These are phyloP conservation scores for Lobulomyces angularis DNA, from an alignment of 192 early-diverging fungal genomes.

Conservation along the genomic window DNA sequence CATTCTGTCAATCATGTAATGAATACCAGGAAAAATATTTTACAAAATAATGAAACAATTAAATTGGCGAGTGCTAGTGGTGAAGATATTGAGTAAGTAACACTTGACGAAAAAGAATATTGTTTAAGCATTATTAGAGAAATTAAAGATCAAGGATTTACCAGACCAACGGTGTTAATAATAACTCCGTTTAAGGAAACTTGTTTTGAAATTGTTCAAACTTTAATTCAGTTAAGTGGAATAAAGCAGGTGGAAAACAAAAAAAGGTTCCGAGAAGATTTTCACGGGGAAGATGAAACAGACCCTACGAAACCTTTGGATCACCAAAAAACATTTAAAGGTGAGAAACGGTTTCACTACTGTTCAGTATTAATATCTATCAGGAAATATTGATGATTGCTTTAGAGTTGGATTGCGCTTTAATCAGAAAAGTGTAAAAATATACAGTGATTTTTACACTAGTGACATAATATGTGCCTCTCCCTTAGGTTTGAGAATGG, in stretches of 20 bases:
- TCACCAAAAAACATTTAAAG: neutral
- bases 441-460: conserved; percentile 79
- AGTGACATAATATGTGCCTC: conserved; percentile 86
- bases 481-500: conserved; percentile 79
- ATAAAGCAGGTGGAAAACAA: conserved; percentile 79
- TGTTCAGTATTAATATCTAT: conserved; percentile 22
- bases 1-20: conserved; percentile 85
- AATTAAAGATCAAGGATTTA: conserved; percentile 89
- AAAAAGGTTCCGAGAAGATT: conserved; percentile 72
- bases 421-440: conserved; percentile 68
- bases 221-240: conserved; percentile 61
- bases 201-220: conserved; percentile 66
- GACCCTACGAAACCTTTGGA: conserved; percentile 52
- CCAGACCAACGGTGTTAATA: conserved; percentile 82
- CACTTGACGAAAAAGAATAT: neutral
- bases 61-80: conserved; percentile 42
- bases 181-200: conserved; percentile 75
- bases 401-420: conserved; percentile 91
- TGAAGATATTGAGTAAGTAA: conserved; percentile 30
- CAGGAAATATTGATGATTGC: conserved; percentile 89
- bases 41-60: conserved; percentile 71
- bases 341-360: too few relatives aligned
- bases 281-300: conserved; percentile 46
- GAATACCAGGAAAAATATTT: conserved; percentile 52
- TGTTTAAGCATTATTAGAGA: conserved; percentile 33